Evolutionary conservation across 352 stramenopile species (phyloP), one percentile per base, ranked within the genome.

Genomic region (Phytophthora foliorum): DNA sequence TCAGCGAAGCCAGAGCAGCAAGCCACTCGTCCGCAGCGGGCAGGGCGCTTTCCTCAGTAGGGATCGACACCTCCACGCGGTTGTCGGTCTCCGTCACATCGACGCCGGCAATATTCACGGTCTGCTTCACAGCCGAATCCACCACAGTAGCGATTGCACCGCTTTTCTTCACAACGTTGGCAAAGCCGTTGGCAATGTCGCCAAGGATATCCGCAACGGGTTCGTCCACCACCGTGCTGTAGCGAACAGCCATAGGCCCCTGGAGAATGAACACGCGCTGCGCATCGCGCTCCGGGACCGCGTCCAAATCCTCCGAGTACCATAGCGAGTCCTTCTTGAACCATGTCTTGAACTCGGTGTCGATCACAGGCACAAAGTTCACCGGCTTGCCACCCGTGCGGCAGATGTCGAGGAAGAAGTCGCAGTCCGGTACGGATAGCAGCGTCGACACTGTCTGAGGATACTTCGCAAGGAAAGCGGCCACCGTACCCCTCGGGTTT

Each of bases 321-420:
- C 91, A 97, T 17, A 97, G 66, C 46, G 88, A 96, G 62, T 97
- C 91, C 71, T 95, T 97, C 80, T 94, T 97, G 69, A 97, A 94
- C 88, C 87, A 97, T 8, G 79, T 92, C 58, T 82, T 82, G 49
- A 97, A 80, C 34, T 97, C 90, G 24, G 71, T 77, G 81, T 97
- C 88, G 21, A 97, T 87, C 6, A 81, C 77, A 34, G 90, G 87
- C 21, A 97, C 75, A 44, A 97, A 97, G 65, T 94, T 95, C 34
- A 97, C 90, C 0, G 90, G 89, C 67, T 97, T 97, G 24, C 89
- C 89, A 44, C 87, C 83, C 13, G 80, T 83, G 21, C 87, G 88
- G 72, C 90, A 97, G 25, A 95, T 53, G 9, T 95, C 74, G 22
- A 95, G 60, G 66, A 97, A 97, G 65, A 80, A 96, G 54, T 96